phyloP scores from a whole-genome alignment of 2,329 filamentous ascomycete genomes.

The Fusarium nodosum region DNA sequence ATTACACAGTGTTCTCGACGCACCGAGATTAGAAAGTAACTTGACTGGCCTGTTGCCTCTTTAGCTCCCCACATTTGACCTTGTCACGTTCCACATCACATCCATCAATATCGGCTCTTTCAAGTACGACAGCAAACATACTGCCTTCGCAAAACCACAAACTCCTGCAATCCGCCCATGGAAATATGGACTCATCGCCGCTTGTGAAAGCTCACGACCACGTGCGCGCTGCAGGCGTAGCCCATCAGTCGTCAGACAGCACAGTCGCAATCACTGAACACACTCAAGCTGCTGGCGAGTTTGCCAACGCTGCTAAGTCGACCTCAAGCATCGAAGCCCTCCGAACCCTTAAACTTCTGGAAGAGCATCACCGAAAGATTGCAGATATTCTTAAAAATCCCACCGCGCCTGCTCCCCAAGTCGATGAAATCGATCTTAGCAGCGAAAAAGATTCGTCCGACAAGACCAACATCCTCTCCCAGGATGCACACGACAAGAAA shows the following conservation, averaged over 20 bases:
- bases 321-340: slow-evolving; percentile 80
- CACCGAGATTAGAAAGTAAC: slow-evolving; percentile 8
- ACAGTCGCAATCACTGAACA: slow-evolving; percentile 90
- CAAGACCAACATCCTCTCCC: slow-evolving; percentile 41
- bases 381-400: slow-evolving; percentile 84
- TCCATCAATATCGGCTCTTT: slow-evolving; percentile 4
- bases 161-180: slow-evolving; percentile 14
- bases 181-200: slow-evolving; percentile 57
- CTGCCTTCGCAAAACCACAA: neutral
- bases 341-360: slow-evolving; percentile 85
- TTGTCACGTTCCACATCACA: slow-evolving; percentile 34
- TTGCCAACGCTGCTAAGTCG: slow-evolving; percentile 81
- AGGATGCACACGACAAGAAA: slow-evolving; percentile 44
- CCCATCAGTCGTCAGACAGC: slow-evolving; percentile 79
- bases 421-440: slow-evolving; percentile 43
- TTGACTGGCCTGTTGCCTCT: slow-evolving; percentile 29
- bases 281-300: slow-evolving; percentile 87
- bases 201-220: slow-evolving; percentile 83
- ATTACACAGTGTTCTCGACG: neutral
- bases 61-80: slow-evolving; percentile 39
- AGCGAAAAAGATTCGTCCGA: slow-evolving; percentile 50
- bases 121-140: slow-evolving; percentile 14
- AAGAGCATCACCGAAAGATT: slow-evolving; percentile 87
- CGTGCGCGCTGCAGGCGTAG: slow-evolving; percentile 85
- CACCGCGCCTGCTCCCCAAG: slow-evolving; percentile 58